Evolutionary conservation across 371 early-diverging fungal species (phyloP).

Genomic region (Mycotypha africana): DNA sequence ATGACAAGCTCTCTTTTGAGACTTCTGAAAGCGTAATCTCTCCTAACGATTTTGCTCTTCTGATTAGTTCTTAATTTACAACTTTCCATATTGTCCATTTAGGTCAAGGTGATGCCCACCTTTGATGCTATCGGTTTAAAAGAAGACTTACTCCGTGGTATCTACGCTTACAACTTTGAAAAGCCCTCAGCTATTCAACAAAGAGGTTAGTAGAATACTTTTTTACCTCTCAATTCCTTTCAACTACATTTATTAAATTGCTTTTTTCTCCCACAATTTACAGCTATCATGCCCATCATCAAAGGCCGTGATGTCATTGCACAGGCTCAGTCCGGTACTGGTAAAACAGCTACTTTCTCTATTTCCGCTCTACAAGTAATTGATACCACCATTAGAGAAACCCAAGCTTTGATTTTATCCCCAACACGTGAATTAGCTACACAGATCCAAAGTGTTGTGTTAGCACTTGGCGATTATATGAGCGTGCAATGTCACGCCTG

Average conservation of each 20-base stretch:
- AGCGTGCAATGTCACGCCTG: constrained; percentile 92
- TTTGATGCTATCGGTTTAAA: constrained; percentile 93
- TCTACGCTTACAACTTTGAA: constrained; percentile 94
- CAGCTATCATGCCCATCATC: constrained; percentile 91
- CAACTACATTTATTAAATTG: no score
- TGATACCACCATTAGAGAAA: constrained; percentile 76
- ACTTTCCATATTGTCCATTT: not conserved
- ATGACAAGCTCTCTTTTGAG: constrained; percentile 62
- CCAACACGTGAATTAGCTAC: constrained; percentile 99
- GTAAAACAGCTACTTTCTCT: constrained; percentile 99
- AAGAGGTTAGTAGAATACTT: constrained; percentile 60
- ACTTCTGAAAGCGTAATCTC: constrained; percentile 59
- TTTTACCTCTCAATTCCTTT: no score
- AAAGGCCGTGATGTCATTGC: constrained; percentile 96
- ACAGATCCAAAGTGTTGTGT: constrained; percentile 94
- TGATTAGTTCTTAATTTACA: not conserved
- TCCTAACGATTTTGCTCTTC: not conserved
- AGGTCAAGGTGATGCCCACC: constrained; percentile 71
- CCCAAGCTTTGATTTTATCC: constrained; percentile 97
- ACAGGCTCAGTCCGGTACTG: constrained; percentile 99
- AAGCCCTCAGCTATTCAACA: constrained; percentile 98
- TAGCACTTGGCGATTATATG: constrained; percentile 93
- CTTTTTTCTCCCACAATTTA: not conserved
- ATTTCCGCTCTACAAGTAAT: constrained; percentile 96
- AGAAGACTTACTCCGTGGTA: constrained; percentile 94